Evolutionary conservation across 163 green algal species (phyloP), one percentile per base, ranked within the genome.

Genomic region (Picocystis sp.): DNA sequence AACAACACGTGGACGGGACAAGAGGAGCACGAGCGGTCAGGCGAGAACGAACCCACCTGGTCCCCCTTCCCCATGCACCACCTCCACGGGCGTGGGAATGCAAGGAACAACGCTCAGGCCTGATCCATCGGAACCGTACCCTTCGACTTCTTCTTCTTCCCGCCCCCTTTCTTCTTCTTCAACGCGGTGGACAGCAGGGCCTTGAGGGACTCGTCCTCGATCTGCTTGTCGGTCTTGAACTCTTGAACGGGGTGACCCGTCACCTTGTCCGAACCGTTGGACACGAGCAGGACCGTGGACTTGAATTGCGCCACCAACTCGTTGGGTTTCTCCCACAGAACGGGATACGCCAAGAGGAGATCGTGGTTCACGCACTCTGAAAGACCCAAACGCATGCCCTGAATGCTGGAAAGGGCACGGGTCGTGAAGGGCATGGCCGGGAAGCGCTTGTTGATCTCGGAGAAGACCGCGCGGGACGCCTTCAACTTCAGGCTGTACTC

Each of bases 261-360:
- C 47, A 95, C 69, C 33, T 77, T 71, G 66, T 93, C 82, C 23
- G 61, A 81, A 56, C 89, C 90, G 64, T 86, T 92, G 50, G 84
- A 78, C 87, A 97, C 93, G 48, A 99, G 69, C 66, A 99, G 73
- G 50, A 97, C 76, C 0, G 90, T 99, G 57, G 74, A 80, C 77
- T 99, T 99, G 63, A 95, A 70, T 70, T 97, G 87, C 15, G 67
- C 73, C 34, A 86, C 75, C 9, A 81, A 42, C n/a, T 61, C 66
- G 24, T 54, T 75, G 1, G 50, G 22, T 66, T 83, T 89, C 66
- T 92, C 81, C 55, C 86, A 74, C 22, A 86, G 58, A n/a, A 94
- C 89, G 11, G 90, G 89, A 77, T 96, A 99, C 2, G 84, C 61
- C 52, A 90, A 68, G 60, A 99, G 67, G 53, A 99, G 77, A 33